phyloP scores from a whole-genome alignment of 306 rosid species.

The Lathyrus tuberosus region DNA sequence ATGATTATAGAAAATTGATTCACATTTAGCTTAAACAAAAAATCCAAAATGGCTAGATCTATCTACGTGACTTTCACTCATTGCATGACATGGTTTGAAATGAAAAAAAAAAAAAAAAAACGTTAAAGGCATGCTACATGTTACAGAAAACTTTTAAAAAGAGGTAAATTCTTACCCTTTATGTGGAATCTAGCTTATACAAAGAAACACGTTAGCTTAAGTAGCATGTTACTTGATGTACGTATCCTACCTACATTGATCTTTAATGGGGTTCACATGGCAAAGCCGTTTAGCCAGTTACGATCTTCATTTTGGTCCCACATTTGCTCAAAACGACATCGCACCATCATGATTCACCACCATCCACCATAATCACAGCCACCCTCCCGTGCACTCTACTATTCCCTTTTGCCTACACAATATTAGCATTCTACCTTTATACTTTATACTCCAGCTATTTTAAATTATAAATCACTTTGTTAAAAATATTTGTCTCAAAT shows the following conservation, averaged over 20 bases:
- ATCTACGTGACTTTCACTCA: background rate
- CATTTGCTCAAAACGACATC: background rate
- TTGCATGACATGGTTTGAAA: background rate
- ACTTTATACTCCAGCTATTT: too few relatives aligned
- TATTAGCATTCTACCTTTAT: too few relatives aligned
- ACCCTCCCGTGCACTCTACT: too few relatives aligned
- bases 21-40: too few relatives aligned
- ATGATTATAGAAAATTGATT: too few relatives aligned
- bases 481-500: too few relatives aligned
- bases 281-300: background rate
- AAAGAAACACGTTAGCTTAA: slow-evolving; percentile 18
- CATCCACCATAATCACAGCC: too few relatives aligned
- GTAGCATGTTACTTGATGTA: background rate
- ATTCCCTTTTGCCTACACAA: too few relatives aligned
- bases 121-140: background rate
- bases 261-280: slow-evolving; percentile 2
- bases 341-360: background rate
- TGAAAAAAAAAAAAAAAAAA: background rate
- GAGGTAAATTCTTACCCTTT: background rate
- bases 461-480: too few relatives aligned
- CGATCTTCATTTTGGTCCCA: background rate
- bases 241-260: background rate
- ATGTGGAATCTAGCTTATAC: background rate
- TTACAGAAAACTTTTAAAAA: background rate
- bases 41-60: too few relatives aligned